Conservation (phyloP, 2,329 filamentous ascomycete species). For the Botryotinia narcissicola region DNA sequence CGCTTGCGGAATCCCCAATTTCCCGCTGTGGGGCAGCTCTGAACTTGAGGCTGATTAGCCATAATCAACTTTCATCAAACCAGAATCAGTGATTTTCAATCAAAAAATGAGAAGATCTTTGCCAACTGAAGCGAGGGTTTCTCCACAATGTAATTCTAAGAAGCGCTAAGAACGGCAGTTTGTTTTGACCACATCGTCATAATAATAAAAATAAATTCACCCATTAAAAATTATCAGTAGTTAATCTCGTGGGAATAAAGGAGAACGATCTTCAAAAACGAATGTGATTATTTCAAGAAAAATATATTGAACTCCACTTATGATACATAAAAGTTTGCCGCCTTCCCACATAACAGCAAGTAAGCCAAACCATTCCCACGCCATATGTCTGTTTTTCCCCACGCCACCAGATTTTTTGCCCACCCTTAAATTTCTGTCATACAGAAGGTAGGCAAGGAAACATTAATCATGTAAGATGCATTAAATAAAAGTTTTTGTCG, state of each 20-base stretch:
- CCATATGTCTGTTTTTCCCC: constrained; percentile 36
- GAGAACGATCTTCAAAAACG: not conserved
- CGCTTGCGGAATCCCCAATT: not conserved
- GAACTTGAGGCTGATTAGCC: not conserved
- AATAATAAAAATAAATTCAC: not conserved
- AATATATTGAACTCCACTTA: constrained; percentile 36
- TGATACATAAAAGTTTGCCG: constrained; percentile 34
- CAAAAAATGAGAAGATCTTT: not conserved
- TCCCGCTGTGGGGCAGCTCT: not conserved
- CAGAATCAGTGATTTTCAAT: not conserved
- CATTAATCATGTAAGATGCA: constrained; percentile 39
- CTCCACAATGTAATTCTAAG: not conserved
- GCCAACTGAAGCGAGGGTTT: not conserved
- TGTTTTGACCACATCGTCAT: not conserved
- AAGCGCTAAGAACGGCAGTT: not conserved
- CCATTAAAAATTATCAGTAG: not conserved
- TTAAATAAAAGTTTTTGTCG: constrained; percentile 33
- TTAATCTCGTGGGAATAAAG: not conserved
- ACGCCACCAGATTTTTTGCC: constrained; percentile 27
- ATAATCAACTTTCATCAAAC: not conserved
- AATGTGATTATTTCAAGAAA: constrained; percentile 7
- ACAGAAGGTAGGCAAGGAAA: constrained; percentile 31
- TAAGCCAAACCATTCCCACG: constrained; percentile 36
- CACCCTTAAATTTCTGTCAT: constrained; percentile 25
- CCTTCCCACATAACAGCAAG: constrained; percentile 26